Evolutionary conservation across 2,329 filamentous ascomycete genomes (phyloP).

Genomic region (Fusarium coffeatum): DNA sequence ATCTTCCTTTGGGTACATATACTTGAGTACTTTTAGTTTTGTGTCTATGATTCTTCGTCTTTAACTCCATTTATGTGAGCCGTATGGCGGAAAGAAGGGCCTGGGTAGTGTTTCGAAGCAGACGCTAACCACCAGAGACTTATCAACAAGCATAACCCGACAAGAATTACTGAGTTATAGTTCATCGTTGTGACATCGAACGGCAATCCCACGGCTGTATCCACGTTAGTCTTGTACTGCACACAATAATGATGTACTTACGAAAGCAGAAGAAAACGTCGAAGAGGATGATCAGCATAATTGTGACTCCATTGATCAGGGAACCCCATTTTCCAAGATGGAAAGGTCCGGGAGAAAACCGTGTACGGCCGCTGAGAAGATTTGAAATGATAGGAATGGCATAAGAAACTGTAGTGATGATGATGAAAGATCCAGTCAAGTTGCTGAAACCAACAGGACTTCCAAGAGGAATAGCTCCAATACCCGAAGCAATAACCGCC

Average conservation of each 20-base stretch:
- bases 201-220: slow-evolving; percentile 36
- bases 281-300: slow-evolving; percentile 38
- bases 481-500: slow-evolving; percentile 38
- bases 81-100: slow-evolving; percentile 29
- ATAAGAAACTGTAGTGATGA: slow-evolving; percentile 44
- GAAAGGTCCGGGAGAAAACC: slow-evolving; percentile 35
- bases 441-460: slow-evolving; percentile 45
- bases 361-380: slow-evolving; percentile 26
- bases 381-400: slow-evolving; percentile 41
- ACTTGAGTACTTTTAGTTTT: too few relatives aligned
- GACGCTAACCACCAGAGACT: slow-evolving; percentile 38
- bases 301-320: slow-evolving; percentile 30
- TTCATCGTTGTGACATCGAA: slow-evolving; percentile 44
- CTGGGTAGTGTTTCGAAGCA: slow-evolving; percentile 37
- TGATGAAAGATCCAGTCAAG: slow-evolving; percentile 46
- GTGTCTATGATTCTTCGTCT: not conserved
- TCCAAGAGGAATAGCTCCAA: slow-evolving; percentile 43
- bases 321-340: slow-evolving; percentile 19
- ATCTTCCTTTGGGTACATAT: too few relatives aligned
- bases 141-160: slow-evolving; percentile 33
- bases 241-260: slow-evolving; percentile 15
- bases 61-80: not conserved
- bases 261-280: slow-evolving; percentile 46
- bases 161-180: slow-evolving; percentile 43
- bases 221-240: not conserved